Conservation (phyloP, 768 basidiomycete genomes). For the Pleurotus ostreatus region DNA sequence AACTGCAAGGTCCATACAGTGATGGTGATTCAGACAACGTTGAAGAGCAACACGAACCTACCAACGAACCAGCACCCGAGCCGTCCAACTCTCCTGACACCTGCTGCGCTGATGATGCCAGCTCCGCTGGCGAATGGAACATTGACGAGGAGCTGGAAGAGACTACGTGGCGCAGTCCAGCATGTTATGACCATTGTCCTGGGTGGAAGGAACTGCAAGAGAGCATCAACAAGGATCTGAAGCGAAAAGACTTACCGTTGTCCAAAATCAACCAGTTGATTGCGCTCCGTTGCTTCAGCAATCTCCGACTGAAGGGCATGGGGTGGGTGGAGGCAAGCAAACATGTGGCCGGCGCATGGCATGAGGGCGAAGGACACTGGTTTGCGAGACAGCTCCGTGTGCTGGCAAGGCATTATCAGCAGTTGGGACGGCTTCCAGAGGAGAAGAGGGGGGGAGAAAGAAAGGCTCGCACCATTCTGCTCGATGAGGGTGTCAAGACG, state of each 20-base stretch:
- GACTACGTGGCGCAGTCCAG: not conserved
- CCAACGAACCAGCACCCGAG: too few relatives aligned
- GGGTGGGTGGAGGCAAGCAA: conserved; percentile 17
- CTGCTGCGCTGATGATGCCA: not conserved
- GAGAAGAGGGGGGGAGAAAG: conserved; percentile 13
- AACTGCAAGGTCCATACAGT: too few relatives aligned
- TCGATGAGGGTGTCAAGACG: conserved; percentile 11
- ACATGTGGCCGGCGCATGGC: conserved; percentile 24
- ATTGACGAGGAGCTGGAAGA: not conserved
- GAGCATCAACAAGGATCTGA: conserved; percentile 18
- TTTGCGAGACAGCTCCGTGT: conserved; percentile 16
- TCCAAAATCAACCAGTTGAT: conserved; percentile 18
- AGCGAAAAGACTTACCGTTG: conserved; percentile 14
- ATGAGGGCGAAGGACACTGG: conserved; percentile 17
- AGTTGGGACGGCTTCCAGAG: conserved; percentile 18
- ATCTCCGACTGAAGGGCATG: conserved; percentile 19
- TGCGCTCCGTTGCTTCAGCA: conserved; percentile 20
- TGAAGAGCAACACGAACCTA: too few relatives aligned
- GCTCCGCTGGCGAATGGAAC: not conserved
- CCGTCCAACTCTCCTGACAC: too few relatives aligned
- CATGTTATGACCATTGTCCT: not conserved
- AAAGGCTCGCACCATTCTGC: conserved; percentile 9
- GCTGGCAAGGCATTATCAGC: conserved; percentile 22
- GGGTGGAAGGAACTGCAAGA: conserved; percentile 15
- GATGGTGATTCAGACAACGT: too few relatives aligned